Evolutionary conservation across 371 early-diverging fungal species (phyloP), one percentile per base, ranked within the genome.

Genomic region (Gilbertella persicaria): DNA sequence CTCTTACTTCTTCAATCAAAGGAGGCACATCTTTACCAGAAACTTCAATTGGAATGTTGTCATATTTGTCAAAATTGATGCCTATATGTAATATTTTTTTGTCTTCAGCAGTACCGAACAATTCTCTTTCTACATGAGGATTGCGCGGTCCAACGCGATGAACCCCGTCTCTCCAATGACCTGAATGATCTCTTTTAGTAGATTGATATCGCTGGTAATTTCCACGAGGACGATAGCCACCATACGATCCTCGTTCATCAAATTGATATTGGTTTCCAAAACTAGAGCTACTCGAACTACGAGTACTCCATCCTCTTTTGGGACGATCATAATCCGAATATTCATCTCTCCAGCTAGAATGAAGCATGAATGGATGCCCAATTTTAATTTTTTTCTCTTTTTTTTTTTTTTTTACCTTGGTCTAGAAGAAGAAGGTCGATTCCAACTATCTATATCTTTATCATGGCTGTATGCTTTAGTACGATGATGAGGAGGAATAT

Each of bases 41-140:
- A 5, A 89, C 92, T 50, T 95, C 94, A 40, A 95, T 95, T 8
- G 98, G 98, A 53, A 97, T 97, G 69, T 94, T 89, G 49, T 95
- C 92, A 73, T 97, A 97, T 64, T 93, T 93, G 48, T 93, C 92
- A 85, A 97, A 97, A 78, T 97, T 95, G 75, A 97, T 96, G 14
- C 97, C 97, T 20, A 90, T 86, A 67, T 79, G 78, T 64, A 75
- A 79, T 37, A 80, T 78, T 52, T 89, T 87, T 43, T 67, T 72
- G 29, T 87, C 87, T 33, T 87, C 85, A 10, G 82, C 67, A 13
- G 60, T 57, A 14, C 94, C 92, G 63, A 79, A 95, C 13, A 95
- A 59, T 35, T 71, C 88, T 26, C 67, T 56, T 69, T 97, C 97
- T 24, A 88, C 53, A 36, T 87, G 83, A 45, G 86, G 78, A 75